Base-by-base conservation (phyloP, 371 early-diverging fungal genomes). In the Mucor irregularis region DNA sequence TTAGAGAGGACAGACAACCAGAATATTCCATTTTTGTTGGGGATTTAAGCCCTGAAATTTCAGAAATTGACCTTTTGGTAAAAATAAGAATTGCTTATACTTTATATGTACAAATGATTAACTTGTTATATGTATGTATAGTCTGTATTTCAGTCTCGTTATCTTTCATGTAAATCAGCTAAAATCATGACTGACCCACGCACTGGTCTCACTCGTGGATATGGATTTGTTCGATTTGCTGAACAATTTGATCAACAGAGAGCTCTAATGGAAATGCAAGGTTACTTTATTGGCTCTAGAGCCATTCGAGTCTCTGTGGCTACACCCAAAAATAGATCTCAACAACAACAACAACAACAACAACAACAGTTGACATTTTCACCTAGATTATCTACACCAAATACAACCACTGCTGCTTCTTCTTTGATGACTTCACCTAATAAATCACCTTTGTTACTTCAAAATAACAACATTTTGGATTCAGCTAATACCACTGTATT, bases 401-500 rank as follows among this genome's bases (percentile, higher is more conserved):
- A 6, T 42, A 58, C 62, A 30, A 49, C 58, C 34, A 29, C 31
- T 25, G 28, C 31, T 25, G 28, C 56, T 35, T 40, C 31, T 48
- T 67, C 45, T 2, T 29, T 47, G 17, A 9, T 56, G 17, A 38
- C 48, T 8, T 51, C 57, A 25, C 43, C 57, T n/a, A 40, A 42
- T 28, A 49, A 48, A 56, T 56, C 58, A 24, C 45, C 58, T 8
- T 42, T 51, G 24, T 14, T 35, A 11, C 4, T 24, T 6, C 64
- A 64, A 22, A 73, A 73, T 31, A 65, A 66, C n/a, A n/a, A n/a
- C n/a, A n/a, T n/a, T 55, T 65, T 35, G 24, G 35, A 35, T 38
- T 90, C 91, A 31, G 79, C 70, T 64, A 93, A 94, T 69, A 94
- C 95, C 3, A 94, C 97, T 0, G 92, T 96, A 14, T 96, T 95